These are phyloP conservation scores for Alliaria petiolata DNA, from an alignment of 345 rosid genomes.

Conservation along the genomic window DNA sequence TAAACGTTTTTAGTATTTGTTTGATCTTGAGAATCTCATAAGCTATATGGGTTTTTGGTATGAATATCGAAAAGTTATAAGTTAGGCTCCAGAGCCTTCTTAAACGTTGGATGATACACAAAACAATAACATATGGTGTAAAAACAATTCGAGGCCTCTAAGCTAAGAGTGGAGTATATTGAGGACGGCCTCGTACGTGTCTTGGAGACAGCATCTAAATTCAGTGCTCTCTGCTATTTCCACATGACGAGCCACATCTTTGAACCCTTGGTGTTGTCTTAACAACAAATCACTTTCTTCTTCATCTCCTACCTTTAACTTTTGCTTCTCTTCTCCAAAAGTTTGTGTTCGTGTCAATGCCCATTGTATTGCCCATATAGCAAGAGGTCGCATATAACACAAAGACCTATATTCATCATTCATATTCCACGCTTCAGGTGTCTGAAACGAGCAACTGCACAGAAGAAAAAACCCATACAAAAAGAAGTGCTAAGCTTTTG, in stretches of 20 bases:
- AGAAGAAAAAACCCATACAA: neutral
- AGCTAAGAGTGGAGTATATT: slow-evolving; percentile 18
- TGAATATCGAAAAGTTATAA: no score
- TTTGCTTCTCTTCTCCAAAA: slow-evolving; percentile 16
- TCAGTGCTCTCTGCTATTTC: slow-evolving; percentile 39
- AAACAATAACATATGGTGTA: neutral
- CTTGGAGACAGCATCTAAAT: slow-evolving; percentile 35
- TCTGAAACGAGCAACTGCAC: slow-evolving; percentile 60
- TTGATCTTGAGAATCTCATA: no score
- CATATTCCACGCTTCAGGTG: slow-evolving; percentile 64
- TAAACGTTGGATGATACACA: neutral
- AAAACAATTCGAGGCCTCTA: neutral
- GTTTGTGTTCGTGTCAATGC: slow-evolving; percentile 36
- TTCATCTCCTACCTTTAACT: neutral
- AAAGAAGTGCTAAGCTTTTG: neutral
- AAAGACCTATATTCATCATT: slow-evolving; percentile 48
- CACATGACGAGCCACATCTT: slow-evolving; percentile 42
- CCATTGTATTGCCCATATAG: slow-evolving; percentile 83
- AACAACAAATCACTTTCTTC: slow-evolving; percentile 28
- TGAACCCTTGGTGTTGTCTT: slow-evolving; percentile 41
- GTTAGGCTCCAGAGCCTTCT: neutral
- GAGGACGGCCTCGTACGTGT: slow-evolving; percentile 38
- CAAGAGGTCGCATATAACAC: slow-evolving; percentile 74
- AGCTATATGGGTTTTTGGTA: no score
- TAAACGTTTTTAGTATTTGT: no score